Conservation (phyloP, 345 rosid species). For the Citrus australasica region DNA sequence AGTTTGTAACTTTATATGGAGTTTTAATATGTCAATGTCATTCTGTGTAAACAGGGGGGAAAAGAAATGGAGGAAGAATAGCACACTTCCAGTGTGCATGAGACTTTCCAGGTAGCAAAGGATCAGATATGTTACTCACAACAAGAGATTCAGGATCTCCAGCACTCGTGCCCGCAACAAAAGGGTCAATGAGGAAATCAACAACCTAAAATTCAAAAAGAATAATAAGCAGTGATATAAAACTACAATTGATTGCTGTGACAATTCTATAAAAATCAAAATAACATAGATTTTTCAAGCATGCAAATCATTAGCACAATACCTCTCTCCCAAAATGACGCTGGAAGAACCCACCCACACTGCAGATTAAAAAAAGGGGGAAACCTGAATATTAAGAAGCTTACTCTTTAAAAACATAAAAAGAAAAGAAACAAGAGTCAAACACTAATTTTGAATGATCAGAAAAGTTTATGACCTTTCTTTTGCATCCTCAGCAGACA, state of each 20-base stretch:
- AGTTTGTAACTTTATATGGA: background rate
- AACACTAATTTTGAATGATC: background rate
- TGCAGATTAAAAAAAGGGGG: slow-evolving; percentile 29
- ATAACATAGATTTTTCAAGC: background rate
- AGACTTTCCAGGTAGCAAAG: slow-evolving; percentile 12
- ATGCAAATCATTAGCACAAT: slow-evolving; percentile 19
- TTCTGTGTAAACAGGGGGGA: background rate
- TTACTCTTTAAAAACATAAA: background rate
- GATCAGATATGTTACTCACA: slow-evolving; percentile 49
- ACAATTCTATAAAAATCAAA: background rate
- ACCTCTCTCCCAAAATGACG: slow-evolving; percentile 94
- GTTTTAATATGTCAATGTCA: background rate
- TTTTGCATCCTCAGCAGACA: slow-evolving; percentile 26
- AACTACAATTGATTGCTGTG: slow-evolving; percentile 6
- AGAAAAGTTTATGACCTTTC: slow-evolving; percentile 46
- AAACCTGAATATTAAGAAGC: slow-evolving; percentile 5
- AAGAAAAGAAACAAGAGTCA: background rate
- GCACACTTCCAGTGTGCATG: background rate
- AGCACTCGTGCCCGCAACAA: slow-evolving; percentile 92
- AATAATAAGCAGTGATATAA: slow-evolving; percentile 4
- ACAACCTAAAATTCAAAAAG: slow-evolving; percentile 59
- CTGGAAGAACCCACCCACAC: slow-evolving; percentile 69
- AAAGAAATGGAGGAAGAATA: background rate
- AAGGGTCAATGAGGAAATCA: slow-evolving; percentile 91
- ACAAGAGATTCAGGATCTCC: slow-evolving; percentile 88